phyloP scores from a whole-genome alignment of 805 yeast genomes.

The Candida boidinii region DNA sequence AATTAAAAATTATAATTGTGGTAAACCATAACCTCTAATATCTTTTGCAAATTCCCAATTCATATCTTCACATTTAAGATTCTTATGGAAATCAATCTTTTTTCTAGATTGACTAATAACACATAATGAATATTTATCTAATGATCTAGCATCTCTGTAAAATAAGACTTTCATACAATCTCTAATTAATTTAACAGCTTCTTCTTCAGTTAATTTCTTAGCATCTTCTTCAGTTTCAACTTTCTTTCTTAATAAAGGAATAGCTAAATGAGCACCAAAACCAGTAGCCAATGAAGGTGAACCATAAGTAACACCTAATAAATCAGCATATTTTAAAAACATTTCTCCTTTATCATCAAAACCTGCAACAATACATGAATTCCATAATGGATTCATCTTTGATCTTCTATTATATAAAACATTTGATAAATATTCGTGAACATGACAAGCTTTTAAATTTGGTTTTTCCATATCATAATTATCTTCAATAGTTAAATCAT shows the following conservation, averaged over 20 bases:
- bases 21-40: constrained; percentile 78
- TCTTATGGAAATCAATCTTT: constrained; percentile 45
- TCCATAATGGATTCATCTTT: constrained; percentile 96
- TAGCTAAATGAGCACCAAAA: constrained; percentile 90
- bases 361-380: constrained; percentile 88
- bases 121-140: constrained; percentile 77
- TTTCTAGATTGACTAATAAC: constrained; percentile 59
- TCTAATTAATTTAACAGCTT: constrained; percentile 68
- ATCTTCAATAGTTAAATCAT: constrained; percentile 71
- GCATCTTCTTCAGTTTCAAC: constrained; percentile 76
- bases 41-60: constrained; percentile 86
- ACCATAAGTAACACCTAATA: constrained; percentile 84
- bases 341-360: constrained; percentile 62
- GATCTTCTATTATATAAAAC: constrained; percentile 82
- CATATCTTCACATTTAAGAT: constrained; percentile 63
- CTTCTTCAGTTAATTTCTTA: constrained; percentile 55
- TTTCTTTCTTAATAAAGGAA: constrained; percentile 81
- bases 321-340: constrained; percentile 77
- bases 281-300: constrained; percentile 93
- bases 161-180: constrained; percentile 91
- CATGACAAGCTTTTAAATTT: constrained; percentile 70
- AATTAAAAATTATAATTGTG: constrained; percentile 20
- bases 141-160: constrained; percentile 93
- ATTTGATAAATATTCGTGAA: constrained; percentile 79
- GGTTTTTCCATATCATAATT: constrained; percentile 66